Evolutionary conservation across 179 eudicot genomes (phyloP), one percentile per base, ranked within the genome.

Genomic region (Beta macrorhiza): DNA sequence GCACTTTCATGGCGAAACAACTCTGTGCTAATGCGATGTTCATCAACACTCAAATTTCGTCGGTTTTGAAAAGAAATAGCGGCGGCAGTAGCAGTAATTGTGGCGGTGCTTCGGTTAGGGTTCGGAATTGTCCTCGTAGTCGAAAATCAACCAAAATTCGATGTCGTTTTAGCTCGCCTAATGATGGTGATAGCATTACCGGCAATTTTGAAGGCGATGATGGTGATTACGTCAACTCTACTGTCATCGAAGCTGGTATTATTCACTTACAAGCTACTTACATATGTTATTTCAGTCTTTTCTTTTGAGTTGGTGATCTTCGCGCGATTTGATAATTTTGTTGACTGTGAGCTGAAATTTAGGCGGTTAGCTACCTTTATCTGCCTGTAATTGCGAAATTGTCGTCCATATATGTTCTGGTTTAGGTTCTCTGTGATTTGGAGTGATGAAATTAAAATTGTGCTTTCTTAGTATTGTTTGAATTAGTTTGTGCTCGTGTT

Each of bases 171-270:
- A 90, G 91, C 81, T 90, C 96, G 55, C 87, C 94, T 8, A 82
- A 90, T 88, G 94, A 89, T 9, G 89, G 92, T 52, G 94, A 92
- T 75, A 90, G 88, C 67, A 87, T 80, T 90, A 88, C 91, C 0
- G 94, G 86, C 25, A 91, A 89, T 84, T 90, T 84, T 51, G 85
- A 67, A 5, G 86, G 57, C 51, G 77, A 69, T 70, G 97, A 89
- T 29, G 86, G 68, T 72, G 97, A 92, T 81, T 95, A 86, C 84
- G 92, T 95, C 61, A 88, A 92, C 67, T 91, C 94, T 72, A 85
- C 91, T 71, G 89, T 94, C 32, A 79, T 89, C 56, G 98, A 94
- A 78, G 98, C 97, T 84, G 94, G 97, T 94, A 90, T 55, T 56
- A 7, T 45, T 45, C 13, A 69, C 63, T 64, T 72, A 5, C 12